These are phyloP conservation scores for Apium graveolens DNA, from an alignment of 129 eudicot genomes.

Conservation along the genomic window DNA sequence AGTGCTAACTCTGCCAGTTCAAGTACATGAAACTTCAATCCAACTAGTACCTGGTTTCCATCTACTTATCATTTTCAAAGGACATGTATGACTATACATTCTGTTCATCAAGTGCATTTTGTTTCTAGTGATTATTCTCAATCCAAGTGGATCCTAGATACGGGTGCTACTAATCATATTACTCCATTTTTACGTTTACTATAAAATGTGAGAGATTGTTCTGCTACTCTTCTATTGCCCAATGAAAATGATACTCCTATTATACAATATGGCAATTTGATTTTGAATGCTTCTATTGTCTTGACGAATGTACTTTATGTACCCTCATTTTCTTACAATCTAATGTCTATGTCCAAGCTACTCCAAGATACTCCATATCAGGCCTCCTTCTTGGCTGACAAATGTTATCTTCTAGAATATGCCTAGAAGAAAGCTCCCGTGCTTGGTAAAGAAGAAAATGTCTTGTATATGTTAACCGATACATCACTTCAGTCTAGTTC, in stretches of 20 bases:
- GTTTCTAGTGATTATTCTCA: too few species aligned
- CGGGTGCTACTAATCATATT: not conserved
- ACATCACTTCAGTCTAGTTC: accelerated
- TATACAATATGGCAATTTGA: not conserved
- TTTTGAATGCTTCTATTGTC: not conserved
- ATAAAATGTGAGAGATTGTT: not conserved
- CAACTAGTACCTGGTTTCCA: too few species aligned
- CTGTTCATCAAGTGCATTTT: too few species aligned
- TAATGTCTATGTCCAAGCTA: not conserved
- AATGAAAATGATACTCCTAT: not conserved
- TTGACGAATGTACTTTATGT: not conserved
- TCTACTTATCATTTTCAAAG: too few species aligned
- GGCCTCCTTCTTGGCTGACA: accelerated
- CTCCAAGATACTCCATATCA: not conserved
- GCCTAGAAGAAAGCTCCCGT: too few species aligned
- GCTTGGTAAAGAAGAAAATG: too few species aligned
- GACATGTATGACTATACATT: not conserved
- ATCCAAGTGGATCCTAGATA: not conserved
- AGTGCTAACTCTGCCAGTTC: too few species aligned
- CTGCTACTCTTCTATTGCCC: not conserved
- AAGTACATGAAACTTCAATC: too few species aligned
- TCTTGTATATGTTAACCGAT: too few species aligned
- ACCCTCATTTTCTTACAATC: not conserved
- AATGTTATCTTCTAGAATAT: not conserved
- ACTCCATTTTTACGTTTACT: not conserved